Evolutionary conservation across 1,139 yeast species (phyloP).

Genomic region (Zygoascus sp.): DNA sequence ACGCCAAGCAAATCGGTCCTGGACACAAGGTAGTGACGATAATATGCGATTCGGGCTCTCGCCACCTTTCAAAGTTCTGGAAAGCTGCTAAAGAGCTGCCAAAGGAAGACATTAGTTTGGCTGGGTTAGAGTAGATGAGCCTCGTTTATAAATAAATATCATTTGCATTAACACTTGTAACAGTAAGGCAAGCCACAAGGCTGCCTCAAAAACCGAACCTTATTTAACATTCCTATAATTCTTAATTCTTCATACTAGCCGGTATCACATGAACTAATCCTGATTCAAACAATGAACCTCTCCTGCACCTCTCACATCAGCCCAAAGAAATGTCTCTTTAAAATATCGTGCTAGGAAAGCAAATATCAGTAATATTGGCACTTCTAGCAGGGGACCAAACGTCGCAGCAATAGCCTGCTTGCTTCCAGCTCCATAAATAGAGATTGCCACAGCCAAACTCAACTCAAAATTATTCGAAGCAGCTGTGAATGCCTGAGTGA

Average conservation of each 20-base stretch:
- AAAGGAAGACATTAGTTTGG: constrained; percentile 35
- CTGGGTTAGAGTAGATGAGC: not conserved
- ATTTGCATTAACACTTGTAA: no score
- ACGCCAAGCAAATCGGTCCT: constrained; percentile 54
- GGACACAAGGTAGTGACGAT: constrained; percentile 78
- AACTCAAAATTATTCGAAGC: constrained; percentile 55
- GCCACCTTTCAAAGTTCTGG: constrained; percentile 94
- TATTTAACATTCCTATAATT: not conserved
- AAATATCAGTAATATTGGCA: constrained; percentile 47
- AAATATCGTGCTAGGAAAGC: constrained; percentile 25
- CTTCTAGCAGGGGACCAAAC: constrained; percentile 56
- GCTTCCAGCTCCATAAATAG: constrained; percentile 50
- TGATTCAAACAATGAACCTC: no score
- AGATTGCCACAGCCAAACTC: constrained; percentile 52
- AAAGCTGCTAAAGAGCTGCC: constrained; percentile 35
- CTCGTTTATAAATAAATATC: not conserved
- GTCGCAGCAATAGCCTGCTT: constrained; percentile 57
- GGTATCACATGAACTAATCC: no score
- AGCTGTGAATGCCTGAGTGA: constrained; percentile 55
- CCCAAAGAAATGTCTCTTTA: constrained; percentile 1
- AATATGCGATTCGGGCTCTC: constrained; percentile 87
- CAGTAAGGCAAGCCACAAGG: no score
- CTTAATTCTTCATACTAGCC: no score
- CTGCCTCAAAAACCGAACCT: not conserved
- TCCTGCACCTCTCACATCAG: no score